phyloP scores from a whole-genome alignment of 805 yeast species.

The Torulaspora quercuum region DNA sequence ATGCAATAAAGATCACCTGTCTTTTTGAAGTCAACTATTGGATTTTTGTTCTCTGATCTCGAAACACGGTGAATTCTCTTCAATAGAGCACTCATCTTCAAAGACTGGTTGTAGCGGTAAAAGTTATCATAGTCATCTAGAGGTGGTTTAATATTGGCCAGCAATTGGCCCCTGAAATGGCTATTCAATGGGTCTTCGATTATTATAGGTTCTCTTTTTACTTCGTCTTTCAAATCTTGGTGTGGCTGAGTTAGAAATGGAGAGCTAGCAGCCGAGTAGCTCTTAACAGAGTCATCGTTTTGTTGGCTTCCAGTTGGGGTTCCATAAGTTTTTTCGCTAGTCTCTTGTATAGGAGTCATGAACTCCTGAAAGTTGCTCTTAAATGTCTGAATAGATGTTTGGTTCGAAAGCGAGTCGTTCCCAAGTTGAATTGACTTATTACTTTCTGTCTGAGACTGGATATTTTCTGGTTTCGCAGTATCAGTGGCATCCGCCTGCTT shows the following conservation, averaged over 20 bases:
- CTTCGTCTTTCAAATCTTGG: conserved; percentile 1
- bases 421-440: not conserved
- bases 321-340: conserved; percentile 20
- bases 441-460: not conserved
- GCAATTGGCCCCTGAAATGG: conserved; percentile 38
- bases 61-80: conserved; percentile 42
- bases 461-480: conserved; percentile 3
- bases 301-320: conserved; percentile 24
- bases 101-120: conserved; percentile 31
- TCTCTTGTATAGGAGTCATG: conserved; percentile 34
- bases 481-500: conserved; percentile 14
- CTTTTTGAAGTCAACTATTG: conserved; percentile 35
- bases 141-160: conserved; percentile 41
- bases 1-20: conserved; percentile 38
- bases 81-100: conserved; percentile 38
- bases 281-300: conserved; percentile 5
- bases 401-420: not conserved
- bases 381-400: conserved; percentile 1
- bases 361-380: conserved; percentile 18
- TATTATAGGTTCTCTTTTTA: not conserved
- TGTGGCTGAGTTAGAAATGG: conserved; percentile 35
- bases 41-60: conserved; percentile 36
- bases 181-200: conserved; percentile 46
- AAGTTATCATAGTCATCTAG: conserved; percentile 34
- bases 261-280: conserved; percentile 24